Evolutionary conservation across 2,329 filamentous ascomycete species (phyloP), one percentile per base, ranked within the genome.

Genomic region (Ophiobolus disseminans): DNA sequence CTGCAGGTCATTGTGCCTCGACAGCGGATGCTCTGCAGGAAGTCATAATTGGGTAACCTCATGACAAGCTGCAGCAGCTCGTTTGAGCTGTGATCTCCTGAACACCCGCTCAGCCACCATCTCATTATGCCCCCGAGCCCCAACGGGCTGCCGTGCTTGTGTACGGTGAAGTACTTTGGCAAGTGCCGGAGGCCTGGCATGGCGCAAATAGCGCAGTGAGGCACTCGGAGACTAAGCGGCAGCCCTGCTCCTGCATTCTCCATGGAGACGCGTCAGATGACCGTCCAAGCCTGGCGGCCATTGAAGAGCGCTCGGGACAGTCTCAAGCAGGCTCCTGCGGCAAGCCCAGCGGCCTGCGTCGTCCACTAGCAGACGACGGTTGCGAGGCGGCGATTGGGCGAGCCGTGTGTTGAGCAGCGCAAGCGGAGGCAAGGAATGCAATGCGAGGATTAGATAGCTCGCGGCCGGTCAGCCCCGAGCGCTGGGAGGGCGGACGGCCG

Each of bases 121-220:
- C 58, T 66, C 53, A 51, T 63, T 66, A 53, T 63, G 50, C 52
- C 35, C 57, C n/a, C n/a, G n/a, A n/a, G n/a, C n/a, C n/a, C 50
- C 65, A 72, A 72, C 65, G 68, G 59, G 67, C 70, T 71, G 68
- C 48, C 55, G 67, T 71, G 65, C 62, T 36, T 55, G 47, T 58
- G 50, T 58, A 55, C 50, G 46, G 66, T 65, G 59, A 58, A 52
- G 64, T 53, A 57, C 31, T 53, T 53, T 66, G 61, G 63, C 57
- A 62, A 58, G 51, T 60, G 57, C 60, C 58, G 65, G 55, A 32
- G 48, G 51, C 39, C 52, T 55, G 46, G 51, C n/a, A n/a, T 32
- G 50, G 50, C 41, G 52, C 55, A 56, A 44, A 52, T 55, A 55
- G 54, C 57, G 57, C 49, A 42, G 51, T 57, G 63, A 63, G 62